Conservation (phyloP, 257 asterid genomes). For the Przewalskia tangutica region DNA sequence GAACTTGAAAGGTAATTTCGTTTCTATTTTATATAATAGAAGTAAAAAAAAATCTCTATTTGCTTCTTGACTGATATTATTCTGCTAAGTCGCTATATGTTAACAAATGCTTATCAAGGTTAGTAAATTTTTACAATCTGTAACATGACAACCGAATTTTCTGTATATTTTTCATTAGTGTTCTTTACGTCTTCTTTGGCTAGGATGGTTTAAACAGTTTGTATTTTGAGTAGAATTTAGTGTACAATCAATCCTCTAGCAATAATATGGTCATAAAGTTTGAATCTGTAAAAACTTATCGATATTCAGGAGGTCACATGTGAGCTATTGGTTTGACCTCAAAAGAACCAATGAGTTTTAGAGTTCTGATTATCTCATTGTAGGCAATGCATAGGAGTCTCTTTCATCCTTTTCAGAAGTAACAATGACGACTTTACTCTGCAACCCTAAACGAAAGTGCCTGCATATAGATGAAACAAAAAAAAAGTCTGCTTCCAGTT, state of each 20-base stretch:
- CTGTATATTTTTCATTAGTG: neutral
- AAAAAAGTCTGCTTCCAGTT: neutral
- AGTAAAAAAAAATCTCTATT: neutral
- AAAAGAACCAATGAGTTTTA: neutral
- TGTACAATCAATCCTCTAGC: neutral
- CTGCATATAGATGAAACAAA: neutral
- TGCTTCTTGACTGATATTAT: neutral
- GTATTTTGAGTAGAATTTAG: neutral
- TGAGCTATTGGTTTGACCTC: neutral
- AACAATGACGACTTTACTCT: neutral
- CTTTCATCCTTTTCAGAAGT: neutral
- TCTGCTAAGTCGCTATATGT: neutral
- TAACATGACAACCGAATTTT: neutral
- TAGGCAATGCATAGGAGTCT: neutral
- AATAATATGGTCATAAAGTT: neutral
- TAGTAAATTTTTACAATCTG: neutral
- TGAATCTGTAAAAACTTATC: neutral
- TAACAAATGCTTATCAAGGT: neutral
- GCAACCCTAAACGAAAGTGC: neutral
- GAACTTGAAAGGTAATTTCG: conserved; percentile 78
- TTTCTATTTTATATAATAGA: neutral
- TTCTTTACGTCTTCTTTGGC: neutral
- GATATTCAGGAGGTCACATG: neutral
- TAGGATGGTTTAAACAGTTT: neutral
- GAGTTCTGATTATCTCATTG: neutral